Evolutionary conservation across 139 green algal species (phyloP), one percentile per base, ranked within the genome.

Genomic region (Chlorella sp.): DNA sequence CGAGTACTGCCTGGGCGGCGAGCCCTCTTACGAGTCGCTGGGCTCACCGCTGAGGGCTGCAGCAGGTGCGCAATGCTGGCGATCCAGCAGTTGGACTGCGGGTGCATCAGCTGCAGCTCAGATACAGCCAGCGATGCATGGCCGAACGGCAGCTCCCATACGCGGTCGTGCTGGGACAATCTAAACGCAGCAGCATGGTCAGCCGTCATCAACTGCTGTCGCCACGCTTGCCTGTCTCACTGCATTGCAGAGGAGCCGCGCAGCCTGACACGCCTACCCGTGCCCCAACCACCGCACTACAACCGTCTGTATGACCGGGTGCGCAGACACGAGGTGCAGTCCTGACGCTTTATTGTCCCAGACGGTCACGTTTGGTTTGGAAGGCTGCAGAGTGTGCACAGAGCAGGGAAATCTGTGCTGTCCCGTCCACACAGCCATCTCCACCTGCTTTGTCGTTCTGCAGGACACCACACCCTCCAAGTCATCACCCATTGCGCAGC

Each of bases 391-490:
- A 40, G n/a, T n/a, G n/a, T n/a, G n/a, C n/a, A n/a, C n/a, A n/a
- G n/a, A n/a, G n/a, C n/a, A n/a, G n/a, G n/a, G n/a, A n/a, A n/a
- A n/a, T n/a, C n/a, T n/a, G n/a, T n/a, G n/a, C n/a, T n/a, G n/a
- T n/a, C n/a, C n/a, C n/a, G n/a, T n/a, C n/a, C n/a, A n/a, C n/a
- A n/a, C n/a, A n/a, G n/a, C n/a, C n/a, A n/a, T n/a, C n/a, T n/a
- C n/a, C n/a, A n/a, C n/a, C 28, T 38, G 26, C 1, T 6, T 26
- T 70, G 64, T 40, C 36, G 28, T 6, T 2, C 36, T 56, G 69
- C 69, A 76, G 73, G 77, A 73, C 30, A 30, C 44, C 30, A 83
- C 77, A 17, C 77, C 77, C 60, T 74, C 77, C 58, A 60, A 83
- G 40, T 83, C 77, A 2, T 74, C 60, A 36, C 77, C 77, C 28